Evolutionary conservation across 768 basidiomycete genomes (phyloP).

Genomic region (Amanita fuliginea): DNA sequence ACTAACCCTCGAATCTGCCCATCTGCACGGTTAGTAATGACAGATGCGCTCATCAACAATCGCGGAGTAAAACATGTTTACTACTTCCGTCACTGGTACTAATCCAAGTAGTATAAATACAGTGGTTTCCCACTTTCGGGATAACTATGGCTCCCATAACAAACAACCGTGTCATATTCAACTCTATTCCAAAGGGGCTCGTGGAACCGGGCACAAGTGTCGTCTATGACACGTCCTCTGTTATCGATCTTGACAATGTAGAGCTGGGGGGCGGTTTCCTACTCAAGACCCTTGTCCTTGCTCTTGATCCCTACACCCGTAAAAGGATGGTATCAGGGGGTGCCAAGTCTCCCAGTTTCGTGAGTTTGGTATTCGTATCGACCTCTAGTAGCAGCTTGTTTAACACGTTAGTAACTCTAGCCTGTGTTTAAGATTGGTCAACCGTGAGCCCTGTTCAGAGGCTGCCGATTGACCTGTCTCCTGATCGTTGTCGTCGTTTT

Average conservation of each 20-base stretch:
- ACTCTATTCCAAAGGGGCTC: constrained; percentile 15
- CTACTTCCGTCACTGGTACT: too few relatives aligned
- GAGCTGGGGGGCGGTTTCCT: constrained; percentile 35
- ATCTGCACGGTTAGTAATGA: too few relatives aligned
- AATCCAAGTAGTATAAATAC: too few relatives aligned
- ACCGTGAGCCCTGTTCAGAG: constrained; percentile 22
- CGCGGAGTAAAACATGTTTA: too few relatives aligned
- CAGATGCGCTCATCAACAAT: too few relatives aligned
- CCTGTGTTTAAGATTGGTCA: constrained; percentile 21
- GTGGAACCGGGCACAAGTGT: constrained; percentile 36
- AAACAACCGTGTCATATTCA: neutral
- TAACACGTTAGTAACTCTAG: constrained; percentile 3
- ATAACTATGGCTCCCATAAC: constrained; percentile 3
- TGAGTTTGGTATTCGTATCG: neutral
- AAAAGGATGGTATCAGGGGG: constrained; percentile 23
- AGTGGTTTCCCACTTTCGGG: too few relatives aligned
- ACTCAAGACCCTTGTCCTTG: constrained; percentile 36
- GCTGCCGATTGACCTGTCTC: neutral
- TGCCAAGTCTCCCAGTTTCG: too few relatives aligned
- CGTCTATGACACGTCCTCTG: constrained; percentile 29
- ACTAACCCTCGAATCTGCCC: too few relatives aligned
- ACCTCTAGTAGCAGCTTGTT: neutral
- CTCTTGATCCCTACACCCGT: constrained; percentile 32
- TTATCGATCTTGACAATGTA: constrained; percentile 39
- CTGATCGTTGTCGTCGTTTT: neutral